Evolutionary conservation across 805 yeast species (phyloP).

Genomic region (Candida maris): DNA sequence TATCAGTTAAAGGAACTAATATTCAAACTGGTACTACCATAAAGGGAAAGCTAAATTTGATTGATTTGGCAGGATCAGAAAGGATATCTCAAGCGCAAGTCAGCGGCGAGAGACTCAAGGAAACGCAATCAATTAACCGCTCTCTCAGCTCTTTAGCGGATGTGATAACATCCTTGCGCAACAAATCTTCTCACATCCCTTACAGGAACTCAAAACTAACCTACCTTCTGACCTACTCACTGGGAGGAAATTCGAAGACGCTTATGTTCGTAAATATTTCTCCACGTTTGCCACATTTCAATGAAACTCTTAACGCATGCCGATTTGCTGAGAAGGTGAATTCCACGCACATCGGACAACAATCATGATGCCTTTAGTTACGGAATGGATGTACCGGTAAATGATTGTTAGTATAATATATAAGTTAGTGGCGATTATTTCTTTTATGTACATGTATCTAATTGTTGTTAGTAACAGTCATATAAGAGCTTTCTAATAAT

Average conservation of each 20-base stretch:
- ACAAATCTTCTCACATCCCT: slow-evolving; percentile 50
- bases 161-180: slow-evolving; percentile 52
- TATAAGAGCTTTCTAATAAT: slow-evolving; percentile 24
- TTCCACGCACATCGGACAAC: slow-evolving; percentile 36
- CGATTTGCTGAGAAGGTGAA: slow-evolving; percentile 87
- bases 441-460: slow-evolving; percentile 1
- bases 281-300: slow-evolving; percentile 55
- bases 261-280: slow-evolving; percentile 90
- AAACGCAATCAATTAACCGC: slow-evolving; percentile 85
- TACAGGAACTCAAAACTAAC: slow-evolving; percentile 75
- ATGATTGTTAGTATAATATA: no score
- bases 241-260: slow-evolving; percentile 84
- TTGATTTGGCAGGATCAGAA: slow-evolving; percentile 95
- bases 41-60: slow-evolving; percentile 66
- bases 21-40: slow-evolving; percentile 42
- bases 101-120: slow-evolving; percentile 74
- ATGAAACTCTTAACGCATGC: slow-evolving; percentile 79
- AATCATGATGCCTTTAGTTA: no score
- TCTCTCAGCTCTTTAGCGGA: slow-evolving; percentile 87
- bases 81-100: slow-evolving; percentile 72
- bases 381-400: no score
- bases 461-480: background rate
- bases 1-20: slow-evolving; percentile 57
- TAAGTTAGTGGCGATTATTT: background rate
- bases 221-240: slow-evolving; percentile 75